phyloP scores from a whole-genome alignment of 73 alveolate species.

The Tetrahymena malaccensis region DNA sequence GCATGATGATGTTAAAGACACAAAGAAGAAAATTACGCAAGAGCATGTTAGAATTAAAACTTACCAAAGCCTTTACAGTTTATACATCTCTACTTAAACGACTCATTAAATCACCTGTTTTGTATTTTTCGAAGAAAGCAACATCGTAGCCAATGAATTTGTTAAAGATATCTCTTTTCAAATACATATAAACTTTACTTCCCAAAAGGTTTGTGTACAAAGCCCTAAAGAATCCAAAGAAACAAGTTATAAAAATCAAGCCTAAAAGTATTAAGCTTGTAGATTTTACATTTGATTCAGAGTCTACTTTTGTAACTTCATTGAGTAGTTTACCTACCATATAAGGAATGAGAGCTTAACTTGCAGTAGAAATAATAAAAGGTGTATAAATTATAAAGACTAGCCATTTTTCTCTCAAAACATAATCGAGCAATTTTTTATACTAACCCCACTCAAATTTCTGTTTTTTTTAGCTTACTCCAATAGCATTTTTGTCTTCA shows the following conservation, averaged over 20 bases:
- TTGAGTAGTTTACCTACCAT: not conserved
- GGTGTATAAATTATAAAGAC: not conserved
- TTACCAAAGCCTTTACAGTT: slow-evolving; percentile 25
- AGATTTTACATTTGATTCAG: not conserved
- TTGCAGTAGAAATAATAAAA: not conserved
- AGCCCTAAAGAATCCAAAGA: not conserved
- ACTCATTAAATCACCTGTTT: slow-evolving; percentile 26
- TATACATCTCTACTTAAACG: slow-evolving; percentile 20
- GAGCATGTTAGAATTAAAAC: slow-evolving; percentile 14
- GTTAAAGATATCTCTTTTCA: slow-evolving; percentile 16
- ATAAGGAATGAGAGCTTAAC: not conserved
- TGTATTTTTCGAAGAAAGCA: slow-evolving; percentile 10
- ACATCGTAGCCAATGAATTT: slow-evolving; percentile 11
- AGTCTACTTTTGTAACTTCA: not conserved
- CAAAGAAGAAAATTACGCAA: slow-evolving; percentile 1
- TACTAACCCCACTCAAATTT: not conserved
- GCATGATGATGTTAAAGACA: not conserved
- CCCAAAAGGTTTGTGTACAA: not conserved
- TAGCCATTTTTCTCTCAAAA: not conserved
- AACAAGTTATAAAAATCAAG: not conserved
- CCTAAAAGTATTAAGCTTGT: not conserved
- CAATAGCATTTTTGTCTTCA: not conserved
- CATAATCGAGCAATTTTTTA: not conserved
- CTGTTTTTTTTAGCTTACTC: not conserved
- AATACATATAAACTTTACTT: not conserved